Evolutionary conservation across 495 filamentous ascomycete species (phyloP).

Genomic region (Hyaloscypha finlandica): DNA sequence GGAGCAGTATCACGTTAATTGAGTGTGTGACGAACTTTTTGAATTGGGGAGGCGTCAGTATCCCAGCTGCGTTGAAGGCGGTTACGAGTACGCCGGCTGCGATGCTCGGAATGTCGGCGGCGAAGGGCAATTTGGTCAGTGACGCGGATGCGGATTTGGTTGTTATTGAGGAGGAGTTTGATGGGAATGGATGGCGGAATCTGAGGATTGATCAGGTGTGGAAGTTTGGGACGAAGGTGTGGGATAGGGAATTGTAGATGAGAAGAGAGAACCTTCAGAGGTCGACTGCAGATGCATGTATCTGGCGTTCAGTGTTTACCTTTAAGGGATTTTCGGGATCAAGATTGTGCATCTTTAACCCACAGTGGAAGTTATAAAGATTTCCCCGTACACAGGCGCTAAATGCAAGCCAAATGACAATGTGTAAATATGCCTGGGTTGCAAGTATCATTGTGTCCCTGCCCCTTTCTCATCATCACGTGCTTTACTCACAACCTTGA

Average conservation of each 20-base stretch:
- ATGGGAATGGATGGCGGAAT: slow-evolving; percentile 43
- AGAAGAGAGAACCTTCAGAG: neutral
- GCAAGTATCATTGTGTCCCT: too few species aligned
- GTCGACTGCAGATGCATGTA: too few species aligned
- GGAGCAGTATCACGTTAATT: slow-evolving; percentile 68
- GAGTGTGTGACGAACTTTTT: slow-evolving; percentile 83
- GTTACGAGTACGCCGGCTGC: slow-evolving; percentile 73
- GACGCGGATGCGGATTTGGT: slow-evolving; percentile 83
- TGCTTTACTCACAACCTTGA: too few species aligned
- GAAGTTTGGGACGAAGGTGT: slow-evolving; percentile 61
- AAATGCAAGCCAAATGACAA: too few species aligned
- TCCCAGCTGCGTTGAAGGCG: slow-evolving; percentile 62
- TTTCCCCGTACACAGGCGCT: too few species aligned
- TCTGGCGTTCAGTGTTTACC: too few species aligned
- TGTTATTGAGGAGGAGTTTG: slow-evolving; percentile 59
- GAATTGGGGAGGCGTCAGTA: slow-evolving; percentile 66
- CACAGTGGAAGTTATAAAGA: too few species aligned
- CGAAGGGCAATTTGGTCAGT: slow-evolving; percentile 67
- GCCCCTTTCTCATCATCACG: too few species aligned
- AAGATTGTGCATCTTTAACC: too few species aligned
- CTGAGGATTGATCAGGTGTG: slow-evolving; percentile 72
- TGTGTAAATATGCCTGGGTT: too few species aligned
- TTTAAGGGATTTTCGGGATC: too few species aligned
- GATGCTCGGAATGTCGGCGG: slow-evolving; percentile 65
- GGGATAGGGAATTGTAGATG: slow-evolving; percentile 18